Percentiles rank a stretch among this genome's conserved stretches.
Conservation (phyloP, 345 rosid genomes). For the Garcia nutans region DNA sequence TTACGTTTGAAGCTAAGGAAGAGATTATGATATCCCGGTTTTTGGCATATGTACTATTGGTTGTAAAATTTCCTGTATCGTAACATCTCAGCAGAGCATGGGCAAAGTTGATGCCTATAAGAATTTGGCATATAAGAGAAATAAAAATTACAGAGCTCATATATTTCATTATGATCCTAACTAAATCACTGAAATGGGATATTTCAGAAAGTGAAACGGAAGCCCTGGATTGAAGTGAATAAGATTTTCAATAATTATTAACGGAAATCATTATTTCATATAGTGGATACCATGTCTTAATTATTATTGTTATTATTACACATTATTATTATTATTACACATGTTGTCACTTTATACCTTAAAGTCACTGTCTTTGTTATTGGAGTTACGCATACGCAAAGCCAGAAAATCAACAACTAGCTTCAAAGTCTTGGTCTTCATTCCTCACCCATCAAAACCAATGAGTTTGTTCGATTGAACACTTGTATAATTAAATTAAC, state of each 20-base stretch:
- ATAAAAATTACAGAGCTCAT: not conserved
- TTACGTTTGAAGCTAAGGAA: constrained; percentile 29
- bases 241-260: too few relatives aligned
- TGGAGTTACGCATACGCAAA: too few relatives aligned
- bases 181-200: not conserved
- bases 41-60: constrained; percentile 18
- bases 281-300: too few relatives aligned
- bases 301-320: too few relatives aligned
- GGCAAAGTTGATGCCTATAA: not conserved
- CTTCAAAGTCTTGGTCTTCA: too few relatives aligned
- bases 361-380: not conserved
- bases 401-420: too few relatives aligned
- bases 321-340: too few relatives aligned
- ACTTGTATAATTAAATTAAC: too few relatives aligned
- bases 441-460: too few relatives aligned
- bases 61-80: constrained; percentile 34
- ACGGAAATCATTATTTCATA: too few relatives aligned
- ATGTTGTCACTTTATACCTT: not conserved
- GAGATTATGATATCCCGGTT: constrained; percentile 33
- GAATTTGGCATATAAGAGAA: not conserved
- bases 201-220: not conserved
- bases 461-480: too few relatives aligned
- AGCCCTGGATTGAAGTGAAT: too few relatives aligned
- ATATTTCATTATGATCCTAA: not conserved
- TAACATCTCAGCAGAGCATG: constrained; percentile 2